Evolutionary conservation across 2,329 filamentous ascomycete species (phyloP).

Genomic region (Cadophora malorum): DNA sequence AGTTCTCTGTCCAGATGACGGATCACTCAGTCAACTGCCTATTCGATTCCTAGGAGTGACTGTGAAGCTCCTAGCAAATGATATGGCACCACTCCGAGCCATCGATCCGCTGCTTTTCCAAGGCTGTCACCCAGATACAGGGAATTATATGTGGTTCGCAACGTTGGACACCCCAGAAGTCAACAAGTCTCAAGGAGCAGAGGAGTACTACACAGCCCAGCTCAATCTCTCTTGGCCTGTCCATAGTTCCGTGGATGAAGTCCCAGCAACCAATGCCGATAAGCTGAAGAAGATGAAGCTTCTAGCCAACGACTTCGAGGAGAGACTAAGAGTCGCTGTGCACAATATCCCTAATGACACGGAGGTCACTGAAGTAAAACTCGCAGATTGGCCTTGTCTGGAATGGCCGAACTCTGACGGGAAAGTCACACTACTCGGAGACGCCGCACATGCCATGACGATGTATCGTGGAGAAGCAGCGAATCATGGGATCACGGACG

Average conservation of each 20-base stretch:
- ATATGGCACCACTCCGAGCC: conserved; percentile 51
- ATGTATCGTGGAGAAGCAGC: conserved; percentile 66
- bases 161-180: conserved; percentile 32
- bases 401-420: conserved; percentile 47
- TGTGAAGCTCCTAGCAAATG: conserved; percentile 49
- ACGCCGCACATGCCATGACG: conserved; percentile 63
- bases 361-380: conserved; percentile 52
- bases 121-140: conserved; percentile 57
- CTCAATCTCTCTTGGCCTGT: conserved; percentile 53
- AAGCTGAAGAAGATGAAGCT: conserved; percentile 51
- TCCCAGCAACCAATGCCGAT: conserved; percentile 50
- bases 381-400: conserved; percentile 56
- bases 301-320: conserved; percentile 54
- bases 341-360: conserved; percentile 50
- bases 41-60: conserved; percentile 57
- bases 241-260: conserved; percentile 43
- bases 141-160: conserved; percentile 57
- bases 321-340: conserved; percentile 55
- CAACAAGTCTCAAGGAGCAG: conserved; percentile 27
- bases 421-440: conserved; percentile 56
- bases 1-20: conserved; percentile 46
- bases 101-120: conserved; percentile 63
- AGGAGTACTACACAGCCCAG: conserved; percentile 33
- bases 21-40: conserved; percentile 50
- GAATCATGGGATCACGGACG: conserved; percentile 62